Evolutionary conservation across 75 land plant species (phyloP).

Genomic region (Cryptomeria japonica): DNA sequence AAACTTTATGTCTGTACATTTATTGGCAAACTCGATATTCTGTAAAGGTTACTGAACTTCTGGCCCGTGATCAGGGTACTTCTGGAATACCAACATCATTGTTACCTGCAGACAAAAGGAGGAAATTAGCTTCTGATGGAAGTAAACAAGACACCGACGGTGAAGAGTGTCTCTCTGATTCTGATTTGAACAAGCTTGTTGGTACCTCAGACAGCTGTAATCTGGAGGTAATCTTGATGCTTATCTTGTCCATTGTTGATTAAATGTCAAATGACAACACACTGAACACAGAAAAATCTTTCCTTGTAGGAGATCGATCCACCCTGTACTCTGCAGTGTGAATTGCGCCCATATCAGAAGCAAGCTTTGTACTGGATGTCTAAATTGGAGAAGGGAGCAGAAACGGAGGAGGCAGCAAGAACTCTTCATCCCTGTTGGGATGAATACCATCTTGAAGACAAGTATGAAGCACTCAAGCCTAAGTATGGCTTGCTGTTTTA

Average conservation of each 20-base stretch:
- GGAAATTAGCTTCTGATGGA: constrained; percentile 36
- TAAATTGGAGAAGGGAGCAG: constrained; percentile 57
- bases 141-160: constrained; percentile 36
- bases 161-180: constrained; percentile 71
- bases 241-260: neutral
- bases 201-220: constrained; percentile 67
- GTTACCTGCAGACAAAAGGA: constrained; percentile 40
- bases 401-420: constrained; percentile 56
- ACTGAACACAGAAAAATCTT: neutral
- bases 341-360: constrained; percentile 79
- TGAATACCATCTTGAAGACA: constrained; percentile 64
- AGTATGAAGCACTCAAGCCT: constrained; percentile 26
- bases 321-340: constrained; percentile 55
- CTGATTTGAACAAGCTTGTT: constrained; percentile 68
- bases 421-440: constrained; percentile 93
- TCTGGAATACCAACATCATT: constrained; percentile 11
- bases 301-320: constrained; percentile 77
- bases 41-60: neutral
- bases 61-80: constrained; percentile 14
- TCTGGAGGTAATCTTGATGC: constrained; percentile 46
- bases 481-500: neutral
- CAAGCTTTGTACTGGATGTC: constrained; percentile 92
- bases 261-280: neutral
- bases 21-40: neutral
- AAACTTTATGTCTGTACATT: neutral